Conservation (phyloP, 2,329 filamentous ascomycete genomes). For the Paramyrothecium sp. region DNA sequence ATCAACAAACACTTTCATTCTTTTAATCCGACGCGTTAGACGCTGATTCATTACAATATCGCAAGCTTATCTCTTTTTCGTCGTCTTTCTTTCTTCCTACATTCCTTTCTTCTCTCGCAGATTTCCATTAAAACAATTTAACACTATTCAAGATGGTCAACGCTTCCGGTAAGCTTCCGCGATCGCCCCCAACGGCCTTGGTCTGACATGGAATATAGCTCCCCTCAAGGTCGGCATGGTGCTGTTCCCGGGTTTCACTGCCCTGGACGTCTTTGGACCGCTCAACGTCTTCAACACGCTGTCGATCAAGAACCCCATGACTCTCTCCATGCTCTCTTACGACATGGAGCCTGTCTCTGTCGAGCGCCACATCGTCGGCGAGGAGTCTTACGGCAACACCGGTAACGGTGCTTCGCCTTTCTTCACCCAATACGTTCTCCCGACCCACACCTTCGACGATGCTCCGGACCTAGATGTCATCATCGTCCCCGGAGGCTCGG, state of each 20-base stretch:
- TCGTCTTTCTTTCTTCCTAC: background rate
- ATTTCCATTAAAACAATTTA: background rate
- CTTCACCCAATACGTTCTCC: conserved; percentile 12
- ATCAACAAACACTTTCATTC: too few species aligned
- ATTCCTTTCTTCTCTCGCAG: background rate
- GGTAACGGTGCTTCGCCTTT: conserved; percentile 2
- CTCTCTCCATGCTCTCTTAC: background rate
- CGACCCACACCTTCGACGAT: conserved; percentile 37
- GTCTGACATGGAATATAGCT: background rate
- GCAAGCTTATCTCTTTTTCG: background rate
- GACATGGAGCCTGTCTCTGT: conserved; percentile 1
- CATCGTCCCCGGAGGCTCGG: conserved; percentile 53
- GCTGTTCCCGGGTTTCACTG: conserved; percentile 40
- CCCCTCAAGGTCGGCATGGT: conserved; percentile 19
- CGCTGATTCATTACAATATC: too few species aligned
- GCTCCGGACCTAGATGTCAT: conserved; percentile 46
- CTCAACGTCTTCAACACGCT: conserved; percentile 40
- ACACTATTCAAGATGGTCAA: background rate
- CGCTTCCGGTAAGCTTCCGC: background rate
- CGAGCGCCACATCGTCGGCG: conserved; percentile 8
- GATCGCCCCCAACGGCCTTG: background rate
- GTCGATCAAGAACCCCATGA: conserved; percentile 19
- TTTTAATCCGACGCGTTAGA: too few species aligned
- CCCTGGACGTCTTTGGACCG: conserved; percentile 41
- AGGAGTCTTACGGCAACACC: conserved; percentile 4